A percentile compares a stretch with the other conserved stretches of the same genome.
These are phyloP conservation scores for Nevesoporus exiguus DNA, from an alignment of 768 basidiomycete genomes.

Conservation along the genomic window DNA sequence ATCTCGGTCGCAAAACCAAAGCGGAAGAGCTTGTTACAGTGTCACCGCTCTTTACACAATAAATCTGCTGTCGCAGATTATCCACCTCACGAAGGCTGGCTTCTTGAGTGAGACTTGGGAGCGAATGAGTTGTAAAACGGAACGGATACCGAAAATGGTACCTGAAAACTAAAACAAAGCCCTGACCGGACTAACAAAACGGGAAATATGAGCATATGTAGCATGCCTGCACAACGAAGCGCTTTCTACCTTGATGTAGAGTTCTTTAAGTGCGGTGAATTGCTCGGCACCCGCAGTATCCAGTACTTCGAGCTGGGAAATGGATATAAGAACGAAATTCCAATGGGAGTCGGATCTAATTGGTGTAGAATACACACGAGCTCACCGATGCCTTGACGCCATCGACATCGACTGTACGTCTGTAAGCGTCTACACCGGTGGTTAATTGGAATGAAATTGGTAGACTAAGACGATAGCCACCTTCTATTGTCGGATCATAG, in stretches of 20 bases:
- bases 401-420: constrained; percentile 61
- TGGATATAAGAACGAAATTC: constrained; percentile 13
- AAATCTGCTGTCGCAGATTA: constrained; percentile 75
- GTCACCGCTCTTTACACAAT: constrained; percentile 71
- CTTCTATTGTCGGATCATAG: constrained; percentile 86
- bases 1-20: not conserved
- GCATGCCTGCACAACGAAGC: not conserved
- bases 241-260: constrained; percentile 67
- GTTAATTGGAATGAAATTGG: constrained; percentile 8
- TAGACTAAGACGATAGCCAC: constrained; percentile 32
- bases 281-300: constrained; percentile 88
- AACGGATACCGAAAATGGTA: constrained; percentile 16
- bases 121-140: not conserved
- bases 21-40: constrained; percentile 38
- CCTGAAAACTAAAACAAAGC: constrained; percentile 85
- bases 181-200: constrained; percentile 53
- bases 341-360: constrained; percentile 2
- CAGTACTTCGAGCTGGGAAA: constrained; percentile 65
- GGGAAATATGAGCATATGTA: not conserved
- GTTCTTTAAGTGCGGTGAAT: constrained; percentile 75
- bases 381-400: constrained; percentile 58
- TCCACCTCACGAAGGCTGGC: constrained; percentile 78
- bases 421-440: constrained; percentile 59
- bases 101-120: constrained; percentile 70
- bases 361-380: constrained; percentile 19